Evolutionary conservation across 1,139 yeast genomes (phyloP).

Genomic region (Candida gigantensis): DNA sequence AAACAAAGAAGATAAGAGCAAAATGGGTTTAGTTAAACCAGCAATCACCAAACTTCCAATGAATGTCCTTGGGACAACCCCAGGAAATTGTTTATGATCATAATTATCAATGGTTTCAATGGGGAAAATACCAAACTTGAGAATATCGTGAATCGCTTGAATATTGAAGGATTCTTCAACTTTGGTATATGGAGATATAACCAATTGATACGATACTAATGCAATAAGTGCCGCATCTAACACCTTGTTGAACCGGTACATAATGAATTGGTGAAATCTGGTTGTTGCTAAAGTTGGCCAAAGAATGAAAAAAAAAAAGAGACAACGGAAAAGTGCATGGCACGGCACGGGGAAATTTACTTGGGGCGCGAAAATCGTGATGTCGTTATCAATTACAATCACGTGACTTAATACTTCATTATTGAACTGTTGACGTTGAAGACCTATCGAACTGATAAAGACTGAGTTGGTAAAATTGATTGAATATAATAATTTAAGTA

Average conservation of each 20-base stretch:
- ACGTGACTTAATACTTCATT: too few relatives aligned
- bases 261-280: too few relatives aligned
- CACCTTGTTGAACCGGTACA: constrained; percentile 22
- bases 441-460: too few relatives aligned
- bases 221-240: constrained; percentile 26
- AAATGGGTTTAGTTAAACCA: constrained; percentile 32
- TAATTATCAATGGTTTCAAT: constrained; percentile 42
- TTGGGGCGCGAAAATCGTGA: too few relatives aligned
- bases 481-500: too few relatives aligned
- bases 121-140: constrained; percentile 58
- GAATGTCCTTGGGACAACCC: constrained; percentile 86
- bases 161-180: constrained; percentile 93
- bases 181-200: constrained; percentile 77
- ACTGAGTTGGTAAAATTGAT: too few relatives aligned
- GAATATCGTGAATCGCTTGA: constrained; percentile 85
- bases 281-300: neutral
- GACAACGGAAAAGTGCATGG: constrained; percentile 3
- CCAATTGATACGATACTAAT: constrained; percentile 47
- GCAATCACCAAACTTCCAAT: constrained; percentile 69
- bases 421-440: too few relatives aligned
- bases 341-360: neutral
- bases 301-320: constrained; percentile 15
- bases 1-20: constrained; percentile 20
- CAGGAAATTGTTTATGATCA: constrained; percentile 82
- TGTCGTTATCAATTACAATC: too few relatives aligned